Evolutionary conservation across 139 green algal genomes (phyloP).

Genomic region (Coelastrella sp.): DNA sequence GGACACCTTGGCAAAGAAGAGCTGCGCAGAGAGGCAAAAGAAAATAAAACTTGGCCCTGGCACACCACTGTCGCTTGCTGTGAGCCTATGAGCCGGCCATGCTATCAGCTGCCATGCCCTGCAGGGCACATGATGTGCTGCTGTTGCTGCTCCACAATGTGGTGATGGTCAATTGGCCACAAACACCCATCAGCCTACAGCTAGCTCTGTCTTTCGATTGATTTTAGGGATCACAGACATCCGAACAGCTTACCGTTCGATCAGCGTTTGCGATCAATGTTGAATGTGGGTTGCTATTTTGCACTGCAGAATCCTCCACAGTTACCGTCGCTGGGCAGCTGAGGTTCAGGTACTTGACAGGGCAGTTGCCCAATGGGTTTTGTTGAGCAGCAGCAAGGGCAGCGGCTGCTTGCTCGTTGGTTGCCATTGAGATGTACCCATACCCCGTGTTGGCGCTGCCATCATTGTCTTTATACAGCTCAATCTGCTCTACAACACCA

Average conservation of each 20-base stretch:
- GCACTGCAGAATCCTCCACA: neutral
- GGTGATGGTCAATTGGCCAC: too few relatives aligned
- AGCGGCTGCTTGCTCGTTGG: conserved; percentile 4
- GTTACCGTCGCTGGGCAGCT: conserved; percentile 3
- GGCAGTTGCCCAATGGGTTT: neutral
- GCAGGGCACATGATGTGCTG: too few relatives aligned
- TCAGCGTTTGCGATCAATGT: conserved; percentile 13
- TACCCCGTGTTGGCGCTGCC: neutral
- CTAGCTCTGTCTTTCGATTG: too few relatives aligned
- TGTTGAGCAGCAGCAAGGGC: conserved; percentile 3
- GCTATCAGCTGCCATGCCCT: too few relatives aligned
- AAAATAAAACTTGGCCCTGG: neutral
- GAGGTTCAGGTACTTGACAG: neutral
- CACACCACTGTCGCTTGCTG: too few relatives aligned
- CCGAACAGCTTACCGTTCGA: conserved; percentile 13
- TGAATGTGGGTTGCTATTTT: neutral
- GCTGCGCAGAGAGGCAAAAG: neutral
- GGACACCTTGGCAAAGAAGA: conserved; percentile 47
- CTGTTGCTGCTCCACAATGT: too few relatives aligned
- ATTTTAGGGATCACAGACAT: neutral
- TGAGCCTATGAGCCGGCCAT: too few relatives aligned
- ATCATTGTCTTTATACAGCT: neutral
- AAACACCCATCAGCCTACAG: too few relatives aligned
- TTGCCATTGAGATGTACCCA: conserved; percentile 23
- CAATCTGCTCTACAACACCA: conserved; percentile 16